Base-by-base conservation (phyloP, 441 rosid species). In the Gossypium schwendimanii region DNA sequence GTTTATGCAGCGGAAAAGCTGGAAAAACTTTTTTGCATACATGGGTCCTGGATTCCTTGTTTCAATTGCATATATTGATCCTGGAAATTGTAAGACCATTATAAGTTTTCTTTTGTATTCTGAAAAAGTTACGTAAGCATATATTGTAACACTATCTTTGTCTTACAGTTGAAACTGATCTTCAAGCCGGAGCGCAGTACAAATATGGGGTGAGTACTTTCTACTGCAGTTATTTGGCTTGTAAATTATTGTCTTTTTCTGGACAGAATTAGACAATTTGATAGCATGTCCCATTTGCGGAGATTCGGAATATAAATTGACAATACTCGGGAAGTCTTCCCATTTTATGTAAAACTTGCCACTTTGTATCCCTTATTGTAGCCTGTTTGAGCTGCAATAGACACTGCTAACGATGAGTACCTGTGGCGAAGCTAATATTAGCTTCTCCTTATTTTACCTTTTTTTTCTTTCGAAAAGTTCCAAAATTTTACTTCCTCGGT, bases 11-110 rank as follows among this genome's bases (percentile, higher is more conserved):
- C 87, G 61, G 75, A 89, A 59, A 79, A 91, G 98, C 85, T 94
- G 98, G 99, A 94, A 89, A 79, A 94, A 91, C 80, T 80, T 94
- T 36, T 92, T 94, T 74, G 84, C 97, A 21, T 94, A 94, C 81
- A 84, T 89, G 63, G 98, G 98, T 71, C 99, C 97, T 8, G 99
- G 99, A 59, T 94, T 94, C 78, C 98, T 94, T 63, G 96, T 94
- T 78, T 91, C 90, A n/a, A 92, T 94, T 68, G 99, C 98, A 50
- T 94, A 94, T 77, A 94, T 91, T 67, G 99, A 94, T 77, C 99
- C 98, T 70, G 99, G 98, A 82, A 94, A 94, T 71, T 94, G 99
- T 94, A 84, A 84, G 93, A 69, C 45, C 68, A 10, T 18, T 39
- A 55, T 62, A 66, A 14, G 20, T 8, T 67, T 47, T 69, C 24